Evolutionary conservation across 257 asterid species (phyloP).

Genomic region (Nicotiana noctiflora): DNA sequence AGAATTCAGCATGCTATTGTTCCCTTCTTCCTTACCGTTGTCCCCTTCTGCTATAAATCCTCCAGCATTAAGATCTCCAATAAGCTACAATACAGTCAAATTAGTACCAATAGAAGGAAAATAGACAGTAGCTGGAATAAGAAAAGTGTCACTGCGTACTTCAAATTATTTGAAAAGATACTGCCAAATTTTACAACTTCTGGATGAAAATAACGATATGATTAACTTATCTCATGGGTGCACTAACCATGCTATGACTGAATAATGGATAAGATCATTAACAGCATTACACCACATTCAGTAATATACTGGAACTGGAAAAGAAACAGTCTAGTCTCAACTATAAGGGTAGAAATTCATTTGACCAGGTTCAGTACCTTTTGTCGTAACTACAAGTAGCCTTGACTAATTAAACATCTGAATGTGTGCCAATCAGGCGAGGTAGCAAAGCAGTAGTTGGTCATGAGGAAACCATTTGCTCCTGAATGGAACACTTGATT

Average conservation of each 20-base stretch:
- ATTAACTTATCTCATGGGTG: not conserved
- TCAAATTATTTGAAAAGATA: not conserved
- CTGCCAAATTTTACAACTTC: not conserved
- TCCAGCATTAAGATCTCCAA: slow-evolving; percentile 73
- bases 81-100: slow-evolving; percentile 47
- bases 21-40: slow-evolving; percentile 35
- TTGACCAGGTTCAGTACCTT: not conserved
- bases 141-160: not conserved
- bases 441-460: not conserved
- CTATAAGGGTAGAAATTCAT: not conserved
- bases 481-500: not conserved
- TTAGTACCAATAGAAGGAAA: not conserved
- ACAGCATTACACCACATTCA: not conserved
- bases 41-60: slow-evolving; percentile 40
- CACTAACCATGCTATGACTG: not conserved
- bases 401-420: not conserved
- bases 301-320: not conserved
- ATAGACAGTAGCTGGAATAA: not conserved
- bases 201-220: not conserved
- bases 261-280: not conserved
- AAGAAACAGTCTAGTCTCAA: not conserved
- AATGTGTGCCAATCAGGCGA: not conserved
- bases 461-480: not conserved
- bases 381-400: not conserved
- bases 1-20: slow-evolving; percentile 35